phyloP scores from a whole-genome alignment of 106 monocot genomes.

The Dendrobium officinale region DNA sequence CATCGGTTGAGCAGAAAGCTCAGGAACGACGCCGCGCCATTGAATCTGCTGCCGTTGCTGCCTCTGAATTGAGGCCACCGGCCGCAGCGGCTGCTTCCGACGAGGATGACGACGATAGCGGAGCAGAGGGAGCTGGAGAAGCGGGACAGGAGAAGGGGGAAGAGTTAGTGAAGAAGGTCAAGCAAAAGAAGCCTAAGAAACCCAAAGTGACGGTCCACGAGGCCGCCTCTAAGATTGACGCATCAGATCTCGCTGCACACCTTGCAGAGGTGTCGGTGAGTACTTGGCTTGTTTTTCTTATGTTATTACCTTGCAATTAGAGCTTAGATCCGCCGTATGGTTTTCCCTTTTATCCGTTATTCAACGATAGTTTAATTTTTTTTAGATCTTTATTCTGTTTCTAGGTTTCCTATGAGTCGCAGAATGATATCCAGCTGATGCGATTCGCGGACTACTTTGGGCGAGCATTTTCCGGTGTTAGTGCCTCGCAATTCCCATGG shows the following conservation, averaged over 20 bases:
- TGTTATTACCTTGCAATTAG: too few species aligned
- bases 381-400: not conserved
- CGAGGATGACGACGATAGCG: conserved; percentile 41
- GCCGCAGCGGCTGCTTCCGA: conserved; percentile 18
- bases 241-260: conserved; percentile 52
- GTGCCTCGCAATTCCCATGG: conserved; percentile 80
- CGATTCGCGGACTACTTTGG: conserved; percentile 90
- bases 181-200: conserved; percentile 80
- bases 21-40: conserved; percentile 59
- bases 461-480: conserved; percentile 56
- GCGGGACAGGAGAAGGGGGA: conserved; percentile 19
- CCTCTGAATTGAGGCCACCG: conserved; percentile 10
- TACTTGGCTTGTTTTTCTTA: not conserved
- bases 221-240: conserved; percentile 76
- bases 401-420: conserved; percentile 72
- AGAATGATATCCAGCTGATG: conserved; percentile 90
- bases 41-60: conserved; percentile 26
- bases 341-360: not conserved
- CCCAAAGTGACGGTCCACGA: conserved; percentile 88
- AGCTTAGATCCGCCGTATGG: not conserved
- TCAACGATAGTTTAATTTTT: not conserved
- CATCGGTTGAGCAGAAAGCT: conserved; percentile 69
- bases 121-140: conserved; percentile 12
- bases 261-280: conserved; percentile 69
- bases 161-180: conserved; percentile 50